Base-by-base conservation (phyloP, 106 monocot genomes). In the Acorus calamus region DNA sequence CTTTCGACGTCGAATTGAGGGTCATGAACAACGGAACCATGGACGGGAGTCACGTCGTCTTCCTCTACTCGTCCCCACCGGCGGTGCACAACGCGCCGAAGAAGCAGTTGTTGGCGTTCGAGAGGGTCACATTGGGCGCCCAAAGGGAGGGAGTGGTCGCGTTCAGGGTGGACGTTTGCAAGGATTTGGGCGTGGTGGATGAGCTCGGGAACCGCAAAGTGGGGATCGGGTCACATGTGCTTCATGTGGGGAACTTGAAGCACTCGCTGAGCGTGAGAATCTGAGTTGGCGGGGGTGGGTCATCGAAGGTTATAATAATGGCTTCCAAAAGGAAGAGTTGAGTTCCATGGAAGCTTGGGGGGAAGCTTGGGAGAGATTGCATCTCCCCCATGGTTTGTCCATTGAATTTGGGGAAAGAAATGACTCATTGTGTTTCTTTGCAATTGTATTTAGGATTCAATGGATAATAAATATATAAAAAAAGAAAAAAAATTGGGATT, bases 121-220 rank as follows among this genome's bases (percentile, higher is more conserved):
- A 92, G 80, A 98, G 81, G 85, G 78, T 98, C 59, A 52, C 6
- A 11, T 55, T 88, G 68, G 67, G 55, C 46, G 60, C 82, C 9
- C 51, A 65, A 2, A 81, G 72, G 50, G 53, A 42, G 45, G 71
- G 64, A 49, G 56, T 49, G 6, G 91, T 98, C 52, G 79, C n/a
- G 71, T 98, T 98, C 71, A 76, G 57, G 50, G 87, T 98, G 7
- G 91, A 92, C 51, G 85, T 81, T 3, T 98, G 91, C 77, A 91
- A 70, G 83, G 88, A 92, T 57, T 67, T 98, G 77, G 83, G 85
- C 55, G 68, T 98, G 13, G 88, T 79, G 64, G 96, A 92, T 70
- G 91, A 92, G 66, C 11, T 50, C 42, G 96, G 96, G 42, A 67
- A 74, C 41, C 67, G 81, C 71, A 98, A 81, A 74, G 74, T 98